Conservation (phyloP, 768 basidiomycete genomes). For the Krasilnikovozyma curviuscula region DNA sequence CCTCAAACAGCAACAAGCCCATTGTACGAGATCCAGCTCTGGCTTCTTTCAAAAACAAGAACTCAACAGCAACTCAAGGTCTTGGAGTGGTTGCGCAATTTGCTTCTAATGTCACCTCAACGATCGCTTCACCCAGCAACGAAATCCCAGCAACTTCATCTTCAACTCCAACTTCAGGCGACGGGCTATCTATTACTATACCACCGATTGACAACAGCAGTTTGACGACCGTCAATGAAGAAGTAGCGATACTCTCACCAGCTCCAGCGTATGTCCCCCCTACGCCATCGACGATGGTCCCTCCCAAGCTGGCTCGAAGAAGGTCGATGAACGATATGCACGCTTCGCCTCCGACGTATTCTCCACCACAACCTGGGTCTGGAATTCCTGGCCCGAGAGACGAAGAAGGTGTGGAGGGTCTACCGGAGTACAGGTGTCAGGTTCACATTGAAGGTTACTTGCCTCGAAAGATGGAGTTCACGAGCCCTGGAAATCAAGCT, state of each 20-base stretch:
- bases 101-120: neutral
- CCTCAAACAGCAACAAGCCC: constrained; percentile 10
- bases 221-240: neutral
- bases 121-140: neutral
- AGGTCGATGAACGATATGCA: constrained; percentile 28
- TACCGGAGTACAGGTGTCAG: constrained; percentile 63
- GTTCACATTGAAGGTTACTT: constrained; percentile 62
- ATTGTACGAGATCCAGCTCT: constrained; percentile 3
- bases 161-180: neutral
- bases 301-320: constrained; percentile 20
- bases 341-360: constrained; percentile 26
- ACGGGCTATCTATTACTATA: constrained; percentile 3
- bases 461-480: constrained; percentile 87
- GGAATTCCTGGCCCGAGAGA: constrained; percentile 28
- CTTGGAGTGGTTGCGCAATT: constrained; percentile 11
- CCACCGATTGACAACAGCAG: neutral
- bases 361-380: constrained; percentile 23
- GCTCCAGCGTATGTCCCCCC: constrained; percentile 6
- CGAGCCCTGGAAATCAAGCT: constrained; percentile 61
- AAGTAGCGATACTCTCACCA: neutral
- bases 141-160: neutral
- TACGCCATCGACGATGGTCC: constrained; percentile 10
- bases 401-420: constrained; percentile 61
- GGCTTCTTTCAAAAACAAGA: neutral
- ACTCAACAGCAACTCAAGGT: neutral